Evolutionary conservation across 2,329 filamentous ascomycete genomes (phyloP), one percentile per base, ranked within the genome.

Genomic region (Stagonosporopsis cucurbitacearum): DNA sequence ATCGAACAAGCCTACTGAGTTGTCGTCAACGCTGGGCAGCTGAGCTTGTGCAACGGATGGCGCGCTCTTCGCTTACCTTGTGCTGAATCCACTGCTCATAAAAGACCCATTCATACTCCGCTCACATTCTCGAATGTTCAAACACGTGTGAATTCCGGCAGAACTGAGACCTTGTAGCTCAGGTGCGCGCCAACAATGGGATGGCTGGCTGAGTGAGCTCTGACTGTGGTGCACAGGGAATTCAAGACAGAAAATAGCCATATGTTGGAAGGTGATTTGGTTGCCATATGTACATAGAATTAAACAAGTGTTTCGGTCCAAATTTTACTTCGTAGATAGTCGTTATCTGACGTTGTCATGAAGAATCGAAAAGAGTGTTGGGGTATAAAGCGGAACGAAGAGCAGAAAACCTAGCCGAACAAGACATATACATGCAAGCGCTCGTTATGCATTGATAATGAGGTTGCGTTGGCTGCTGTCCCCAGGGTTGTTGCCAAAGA

Each of bases 401-500:
- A 37, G 20, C 48, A 50, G 42, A 57, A 40, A 33, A 37, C 43
- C 54, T 35, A 48, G 19, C 54, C 54, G 44, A 48, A 52, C 42
- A 48, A 30, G 35, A 36, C 20, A 41, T 47, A 36, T 4, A 23
- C 23, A 36, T 36, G 36, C 28, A 44, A 9, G 48, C 43, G 40
- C 40, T 47, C 48, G 23, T 65, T 66, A 76, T 20, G 72, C 72
- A 52, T 72, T 72, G 54, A 90, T 88, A 57, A 82, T 86, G 43
- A 88, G 80, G 53, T 90, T 89, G 61, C 88, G 81, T 50, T 81
- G 79, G 42, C 89, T 86, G 1, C 86, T 88, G 66, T 96, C 92
- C 51, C 96, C 91, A 15, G 92, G 77, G 43, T 88, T 85, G 69
- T 94, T 94, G 3, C 91, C 90, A 73, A 96, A 96, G 2, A 96